These are phyloP conservation scores for Arctium minus DNA, from an alignment of 129 eudicot species.

Conservation along the genomic window DNA sequence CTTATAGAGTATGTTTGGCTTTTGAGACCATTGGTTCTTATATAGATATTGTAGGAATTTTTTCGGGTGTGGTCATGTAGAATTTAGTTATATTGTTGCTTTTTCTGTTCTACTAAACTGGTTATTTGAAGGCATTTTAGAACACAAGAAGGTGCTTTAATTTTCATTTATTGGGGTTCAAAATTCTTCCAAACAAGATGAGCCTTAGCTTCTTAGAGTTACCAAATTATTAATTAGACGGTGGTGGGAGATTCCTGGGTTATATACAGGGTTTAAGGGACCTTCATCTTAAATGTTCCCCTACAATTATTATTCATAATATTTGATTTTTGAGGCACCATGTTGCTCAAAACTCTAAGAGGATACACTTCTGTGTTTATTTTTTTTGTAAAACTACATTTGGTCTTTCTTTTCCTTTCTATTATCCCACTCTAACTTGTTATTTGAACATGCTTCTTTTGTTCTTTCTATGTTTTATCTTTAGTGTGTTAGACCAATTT, in stretches of 20 bases:
- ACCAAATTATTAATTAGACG: no score
- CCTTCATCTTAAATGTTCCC: neutral
- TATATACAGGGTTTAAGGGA: neutral
- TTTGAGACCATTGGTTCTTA: neutral
- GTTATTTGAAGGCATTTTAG: neutral
- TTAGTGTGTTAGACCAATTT: neutral
- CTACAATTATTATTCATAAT: neutral
- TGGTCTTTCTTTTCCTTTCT: neutral
- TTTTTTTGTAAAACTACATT: neutral
- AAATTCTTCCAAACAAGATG: neutral
- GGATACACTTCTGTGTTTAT: neutral
- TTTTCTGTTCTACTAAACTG: neutral
- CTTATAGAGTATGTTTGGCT: neutral
- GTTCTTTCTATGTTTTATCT: neutral
- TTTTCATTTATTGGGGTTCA: neutral
- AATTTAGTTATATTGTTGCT: neutral
- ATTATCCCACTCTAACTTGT: neutral
- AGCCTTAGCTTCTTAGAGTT: slow-evolving; percentile 12
- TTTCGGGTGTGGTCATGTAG: neutral
- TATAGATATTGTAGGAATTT: neutral
- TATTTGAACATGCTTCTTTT: neutral
- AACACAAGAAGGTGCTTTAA: neutral
- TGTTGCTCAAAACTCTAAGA: no score
- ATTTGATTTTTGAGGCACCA: neutral
- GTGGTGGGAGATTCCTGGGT: neutral